Conservation (phyloP, 2,329 filamentous ascomycete genomes). For the Talaromyces sp. region DNA sequence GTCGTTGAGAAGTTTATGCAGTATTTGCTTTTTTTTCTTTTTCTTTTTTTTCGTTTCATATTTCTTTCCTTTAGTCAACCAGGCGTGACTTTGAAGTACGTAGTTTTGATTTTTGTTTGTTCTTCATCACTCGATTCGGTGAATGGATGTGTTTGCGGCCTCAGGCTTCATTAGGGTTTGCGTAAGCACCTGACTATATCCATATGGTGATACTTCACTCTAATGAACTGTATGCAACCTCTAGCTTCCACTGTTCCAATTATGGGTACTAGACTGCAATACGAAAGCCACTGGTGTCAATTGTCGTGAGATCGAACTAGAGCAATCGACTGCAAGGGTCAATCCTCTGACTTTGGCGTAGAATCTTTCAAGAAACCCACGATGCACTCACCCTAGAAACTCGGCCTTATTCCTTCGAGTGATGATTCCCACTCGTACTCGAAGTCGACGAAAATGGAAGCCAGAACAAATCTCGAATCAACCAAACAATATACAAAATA, state of each 20-base stretch:
- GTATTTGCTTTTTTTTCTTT: background rate
- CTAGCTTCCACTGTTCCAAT: background rate
- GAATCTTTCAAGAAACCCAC: background rate
- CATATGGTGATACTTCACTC: background rate
- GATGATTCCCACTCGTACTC: background rate
- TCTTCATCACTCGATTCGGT: background rate
- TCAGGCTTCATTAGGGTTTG: background rate
- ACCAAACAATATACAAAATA: slow-evolving; percentile 38
- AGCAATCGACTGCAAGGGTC: background rate
- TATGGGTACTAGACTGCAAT: no score
- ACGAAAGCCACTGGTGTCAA: background rate
- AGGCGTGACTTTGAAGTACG: no score
- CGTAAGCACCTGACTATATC: background rate
- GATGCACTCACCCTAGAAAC: background rate
- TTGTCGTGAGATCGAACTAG: background rate
- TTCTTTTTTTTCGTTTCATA: background rate
- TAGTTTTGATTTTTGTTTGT: background rate
- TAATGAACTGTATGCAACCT: background rate
- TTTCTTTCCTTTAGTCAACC: background rate
- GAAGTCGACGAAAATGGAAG: slow-evolving; percentile 23
- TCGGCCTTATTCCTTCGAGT: background rate
- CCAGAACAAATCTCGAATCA: slow-evolving; percentile 37
- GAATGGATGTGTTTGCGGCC: background rate
- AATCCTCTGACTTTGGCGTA: background rate
- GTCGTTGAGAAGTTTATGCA: background rate